Conservation (phyloP, 2,329 filamentous ascomycete species). For the Tetracladium maxilliforme region DNA sequence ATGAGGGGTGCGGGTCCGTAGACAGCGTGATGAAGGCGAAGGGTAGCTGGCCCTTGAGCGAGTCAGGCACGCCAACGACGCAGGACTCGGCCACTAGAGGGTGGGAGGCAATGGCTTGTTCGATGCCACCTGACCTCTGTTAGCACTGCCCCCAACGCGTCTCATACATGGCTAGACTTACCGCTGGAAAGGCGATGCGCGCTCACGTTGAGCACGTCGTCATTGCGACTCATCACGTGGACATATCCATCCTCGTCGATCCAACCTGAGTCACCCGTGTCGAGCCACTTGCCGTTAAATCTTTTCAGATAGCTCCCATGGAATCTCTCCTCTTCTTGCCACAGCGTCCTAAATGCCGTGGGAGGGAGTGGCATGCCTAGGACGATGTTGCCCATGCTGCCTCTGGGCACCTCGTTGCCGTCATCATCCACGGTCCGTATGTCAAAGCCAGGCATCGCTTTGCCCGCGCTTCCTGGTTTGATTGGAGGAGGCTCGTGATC, state of each 20-base stretch:
- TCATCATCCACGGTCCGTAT: conserved; percentile 72
- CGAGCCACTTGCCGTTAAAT: conserved; percentile 71
- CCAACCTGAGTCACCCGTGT: conserved; percentile 83
- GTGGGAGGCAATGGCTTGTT: conserved; percentile 79
- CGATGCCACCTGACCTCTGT: conserved; percentile 52
- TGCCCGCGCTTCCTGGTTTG: conserved; percentile 77
- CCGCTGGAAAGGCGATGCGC: conserved; percentile 82
- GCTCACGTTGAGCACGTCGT: conserved; percentile 94
- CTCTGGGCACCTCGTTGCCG: conserved; percentile 54
- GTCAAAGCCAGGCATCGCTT: conserved; percentile 84
- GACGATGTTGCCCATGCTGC: conserved; percentile 85
- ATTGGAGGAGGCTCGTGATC: conserved; percentile 38
- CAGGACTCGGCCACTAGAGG: conserved; percentile 69
- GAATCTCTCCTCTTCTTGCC: conserved; percentile 75
- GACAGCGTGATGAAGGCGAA: conserved; percentile 72
- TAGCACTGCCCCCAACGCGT: too few relatives aligned
- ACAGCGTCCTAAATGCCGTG: conserved; percentile 73
- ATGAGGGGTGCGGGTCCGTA: conserved; percentile 31
- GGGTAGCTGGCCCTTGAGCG: conserved; percentile 77
- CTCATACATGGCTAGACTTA: conserved; percentile 26
- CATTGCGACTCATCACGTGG: conserved; percentile 47
- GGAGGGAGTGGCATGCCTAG: conserved; percentile 70
- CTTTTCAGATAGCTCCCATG: conserved; percentile 73
- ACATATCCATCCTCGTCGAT: conserved; percentile 62
- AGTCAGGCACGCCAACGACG: conserved; percentile 74